Percentiles rank a stretch among this genome's conserved stretches.
Evolutionary conservation across 2,329 filamentous ascomycete species (phyloP).

Genomic region (Calonectria pseudoturangicola): DNA sequence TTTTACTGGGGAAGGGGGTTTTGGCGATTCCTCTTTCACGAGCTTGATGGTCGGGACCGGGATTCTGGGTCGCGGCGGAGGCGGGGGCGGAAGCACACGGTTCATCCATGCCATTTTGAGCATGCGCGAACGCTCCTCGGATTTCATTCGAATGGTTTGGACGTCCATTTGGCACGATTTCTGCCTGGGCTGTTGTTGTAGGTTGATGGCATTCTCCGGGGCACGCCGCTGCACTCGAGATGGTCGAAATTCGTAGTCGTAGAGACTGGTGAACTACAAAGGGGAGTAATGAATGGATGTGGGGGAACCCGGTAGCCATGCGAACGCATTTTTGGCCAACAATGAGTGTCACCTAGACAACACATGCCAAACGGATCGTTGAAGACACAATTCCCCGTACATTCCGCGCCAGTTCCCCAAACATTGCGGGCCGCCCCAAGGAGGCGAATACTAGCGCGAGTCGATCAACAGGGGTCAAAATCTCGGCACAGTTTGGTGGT

Average conservation of each 20-base stretch:
- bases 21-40: neutral
- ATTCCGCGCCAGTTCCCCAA: conserved; percentile 1
- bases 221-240: neutral
- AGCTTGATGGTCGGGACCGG: neutral
- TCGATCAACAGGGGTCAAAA: conserved; percentile 1
- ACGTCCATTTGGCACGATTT: conserved; percentile 18
- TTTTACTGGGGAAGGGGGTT: neutral
- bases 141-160: neutral
- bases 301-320: conserved; percentile 5
- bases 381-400: conserved; percentile 1
- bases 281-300: conserved; percentile 2
- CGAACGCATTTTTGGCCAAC: conserved; percentile 14
- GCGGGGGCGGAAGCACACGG: conserved; percentile 20
- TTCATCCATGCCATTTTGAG: conserved; percentile 13
- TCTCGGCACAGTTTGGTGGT: neutral
- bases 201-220: conserved; percentile 15
- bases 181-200: conserved; percentile 12
- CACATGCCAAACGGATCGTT: conserved; percentile 7
- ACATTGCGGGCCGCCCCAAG: conserved; percentile 14
- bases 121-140: conserved; percentile 11
- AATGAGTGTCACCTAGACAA: conserved; percentile 17
- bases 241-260: conserved; percentile 10
- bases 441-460: conserved; percentile 2
- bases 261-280: neutral
- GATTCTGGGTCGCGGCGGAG: conserved; percentile 5